phyloP scores from a whole-genome alignment of 305 asterid genomes.

The Fraxinus angustifolia region DNA sequence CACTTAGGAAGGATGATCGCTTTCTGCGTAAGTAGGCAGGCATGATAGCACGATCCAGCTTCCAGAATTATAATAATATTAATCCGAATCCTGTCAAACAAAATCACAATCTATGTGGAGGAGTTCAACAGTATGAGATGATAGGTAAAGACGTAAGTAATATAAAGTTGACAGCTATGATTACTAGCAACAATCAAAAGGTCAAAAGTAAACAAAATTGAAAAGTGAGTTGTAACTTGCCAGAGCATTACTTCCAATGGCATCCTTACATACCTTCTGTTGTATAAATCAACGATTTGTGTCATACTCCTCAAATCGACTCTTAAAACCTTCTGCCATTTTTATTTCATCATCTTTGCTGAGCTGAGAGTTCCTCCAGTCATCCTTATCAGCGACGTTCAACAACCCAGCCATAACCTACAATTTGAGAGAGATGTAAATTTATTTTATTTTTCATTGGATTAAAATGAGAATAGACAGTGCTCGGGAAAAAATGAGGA shows the following conservation, averaged over 20 bases:
- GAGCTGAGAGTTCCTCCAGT: conserved; percentile 88
- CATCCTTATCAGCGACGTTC: conserved; percentile 84
- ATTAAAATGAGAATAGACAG: neutral
- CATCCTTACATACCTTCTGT: conserved; percentile 20
- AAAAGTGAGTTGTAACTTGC: neutral
- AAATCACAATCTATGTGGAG: neutral
- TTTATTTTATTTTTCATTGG: conserved; percentile 2
- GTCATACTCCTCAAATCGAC: conserved; percentile 56
- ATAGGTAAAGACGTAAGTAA: neutral
- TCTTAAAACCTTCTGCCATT: conserved; percentile 67
- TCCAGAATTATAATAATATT: neutral
- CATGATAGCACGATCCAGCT: neutral
- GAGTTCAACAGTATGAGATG: neutral
- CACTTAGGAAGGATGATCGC: neutral
- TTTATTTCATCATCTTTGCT: conserved; percentile 74
- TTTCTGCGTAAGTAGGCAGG: neutral
- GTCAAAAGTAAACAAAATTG: neutral
- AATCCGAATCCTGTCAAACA: neutral
- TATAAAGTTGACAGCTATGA: neutral
- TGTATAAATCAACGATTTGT: conserved; percentile 48
- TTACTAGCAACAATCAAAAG: neutral
- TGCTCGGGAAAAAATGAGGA: neutral
- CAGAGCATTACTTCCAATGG: neutral
- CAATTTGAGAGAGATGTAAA: conserved; percentile 1
- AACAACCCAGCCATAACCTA: conserved; percentile 95